phyloP scores from a whole-genome alignment of 1,284 basidiomycete species.

The Irpex sp. region DNA sequence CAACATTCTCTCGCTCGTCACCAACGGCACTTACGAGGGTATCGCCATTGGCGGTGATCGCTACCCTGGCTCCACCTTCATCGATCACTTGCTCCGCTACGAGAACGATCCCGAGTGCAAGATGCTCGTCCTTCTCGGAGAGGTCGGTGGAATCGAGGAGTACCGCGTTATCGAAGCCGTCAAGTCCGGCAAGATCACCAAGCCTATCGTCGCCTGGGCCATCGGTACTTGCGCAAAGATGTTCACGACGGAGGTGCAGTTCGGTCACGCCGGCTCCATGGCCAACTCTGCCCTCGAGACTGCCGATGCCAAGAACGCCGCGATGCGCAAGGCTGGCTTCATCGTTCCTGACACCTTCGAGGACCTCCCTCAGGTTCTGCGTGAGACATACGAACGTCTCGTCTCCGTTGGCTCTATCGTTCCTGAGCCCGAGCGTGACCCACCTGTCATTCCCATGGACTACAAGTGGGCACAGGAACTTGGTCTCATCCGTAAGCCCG shows the following conservation, averaged over 20 bases:
- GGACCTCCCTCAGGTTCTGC: conserved; percentile 85
- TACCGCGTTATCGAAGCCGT: conserved; percentile 99
- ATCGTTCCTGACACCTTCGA: conserved; percentile 98
- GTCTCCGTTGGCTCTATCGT: conserved; percentile 70
- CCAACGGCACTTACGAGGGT: conserved; percentile 99
- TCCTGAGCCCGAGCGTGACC: conserved; percentile 80
- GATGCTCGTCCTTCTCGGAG: conserved; percentile 97
- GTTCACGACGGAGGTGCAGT: conserved; percentile 99
- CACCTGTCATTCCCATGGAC: conserved; percentile 98
- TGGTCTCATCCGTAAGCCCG: conserved; percentile 97
- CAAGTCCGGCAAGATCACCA: conserved; percentile 91
- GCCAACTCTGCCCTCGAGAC: conserved; percentile 98
- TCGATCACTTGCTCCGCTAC: conserved; percentile 97
- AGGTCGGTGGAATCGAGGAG: conserved; percentile 98
- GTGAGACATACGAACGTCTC: conserved; percentile 83
- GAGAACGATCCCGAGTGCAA: conserved; percentile 98
- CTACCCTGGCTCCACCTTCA: conserved; percentile 98
- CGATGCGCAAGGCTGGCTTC: conserved; percentile 95
- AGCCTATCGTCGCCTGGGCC: conserved; percentile 99
- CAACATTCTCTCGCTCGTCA: conserved; percentile 97
- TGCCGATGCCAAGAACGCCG: conserved; percentile 95
- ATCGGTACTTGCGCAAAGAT: conserved; percentile 99
- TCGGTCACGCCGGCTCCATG: conserved; percentile 98
- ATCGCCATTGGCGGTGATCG: conserved; percentile 99
- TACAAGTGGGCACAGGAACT: conserved; percentile 99